phyloP scores from a whole-genome alignment of 1,284 basidiomycete genomes.

The Trametes sp. region DNA sequence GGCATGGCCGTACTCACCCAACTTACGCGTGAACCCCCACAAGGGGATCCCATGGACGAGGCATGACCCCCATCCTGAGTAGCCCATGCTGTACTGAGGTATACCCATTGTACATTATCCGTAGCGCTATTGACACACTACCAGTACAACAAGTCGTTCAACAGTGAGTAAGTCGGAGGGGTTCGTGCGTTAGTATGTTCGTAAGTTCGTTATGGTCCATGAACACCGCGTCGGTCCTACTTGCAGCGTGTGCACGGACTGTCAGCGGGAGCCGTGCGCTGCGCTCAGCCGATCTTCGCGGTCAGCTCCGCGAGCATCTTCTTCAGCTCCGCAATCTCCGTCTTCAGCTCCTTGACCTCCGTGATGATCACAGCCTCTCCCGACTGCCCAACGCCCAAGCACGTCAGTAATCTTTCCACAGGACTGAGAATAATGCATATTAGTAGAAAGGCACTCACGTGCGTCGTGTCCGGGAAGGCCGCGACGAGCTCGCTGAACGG shows the following conservation, averaged over 20 bases:
- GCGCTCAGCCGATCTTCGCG: constrained; percentile 14
- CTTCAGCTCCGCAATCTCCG: constrained; percentile 63
- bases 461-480: constrained; percentile 77
- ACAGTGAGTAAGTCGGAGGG: not conserved
- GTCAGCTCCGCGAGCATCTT: constrained; percentile 52
- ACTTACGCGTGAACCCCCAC: constrained; percentile 46
- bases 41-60: constrained; percentile 28
- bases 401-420: not conserved
- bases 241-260: not conserved
- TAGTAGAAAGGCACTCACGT: constrained; percentile 59
- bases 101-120: constrained; percentile 19
- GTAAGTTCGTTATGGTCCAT: not conserved
- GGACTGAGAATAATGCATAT: too few species aligned
- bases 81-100: constrained; percentile 9
- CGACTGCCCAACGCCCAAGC: constrained; percentile 62
- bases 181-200: not conserved
- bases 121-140: constrained; percentile 20
- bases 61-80: not conserved
- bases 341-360: constrained; percentile 68
- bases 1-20: constrained; percentile 77
- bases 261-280: not conserved
- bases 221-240: not conserved
- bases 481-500: constrained; percentile 80
- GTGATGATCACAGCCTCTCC: constrained; percentile 71
- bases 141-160: constrained; percentile 1